A percentile compares a stretch with the other conserved stretches of the same genome.
Evolutionary conservation across 768 basidiomycete genomes (phyloP).

Genomic region (Megacollybia marginata): DNA sequence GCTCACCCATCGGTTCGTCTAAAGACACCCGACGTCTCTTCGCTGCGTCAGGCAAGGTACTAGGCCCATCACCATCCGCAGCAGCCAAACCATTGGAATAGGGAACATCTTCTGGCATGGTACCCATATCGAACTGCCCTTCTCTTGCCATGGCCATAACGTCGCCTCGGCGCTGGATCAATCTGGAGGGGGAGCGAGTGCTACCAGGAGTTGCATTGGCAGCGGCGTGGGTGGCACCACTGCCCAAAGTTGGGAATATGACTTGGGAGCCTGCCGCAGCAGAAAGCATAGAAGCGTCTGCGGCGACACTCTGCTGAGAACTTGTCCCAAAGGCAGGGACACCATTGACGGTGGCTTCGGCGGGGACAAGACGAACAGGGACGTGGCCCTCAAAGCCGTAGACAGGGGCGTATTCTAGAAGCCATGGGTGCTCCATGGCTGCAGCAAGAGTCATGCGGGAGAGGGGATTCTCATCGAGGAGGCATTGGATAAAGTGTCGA

Average conservation of each 20-base stretch:
- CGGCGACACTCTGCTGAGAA: constrained; percentile 11
- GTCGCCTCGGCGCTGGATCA: constrained; percentile 39
- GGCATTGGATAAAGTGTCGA: constrained; percentile 53
- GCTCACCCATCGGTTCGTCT: no score
- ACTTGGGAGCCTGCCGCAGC: constrained; percentile 15
- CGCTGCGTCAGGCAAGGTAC: no score
- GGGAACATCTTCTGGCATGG: no score
- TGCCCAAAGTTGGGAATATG: constrained; percentile 2
- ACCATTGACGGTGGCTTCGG: constrained; percentile 16
- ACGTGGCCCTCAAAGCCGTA: constrained; percentile 5
- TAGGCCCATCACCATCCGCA: no score
- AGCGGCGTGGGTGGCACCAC: not conserved
- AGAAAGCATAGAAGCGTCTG: constrained; percentile 8
- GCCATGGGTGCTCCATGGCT: constrained; percentile 76
- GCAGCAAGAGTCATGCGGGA: constrained; percentile 64
- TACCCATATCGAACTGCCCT: constrained; percentile 20
- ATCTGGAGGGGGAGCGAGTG: constrained; percentile 2
- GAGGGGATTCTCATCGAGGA: constrained; percentile 60
- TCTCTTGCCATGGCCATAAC: constrained; percentile 41
- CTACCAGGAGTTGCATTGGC: not conserved
- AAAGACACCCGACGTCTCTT: no score
- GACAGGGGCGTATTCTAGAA: constrained; percentile 21
- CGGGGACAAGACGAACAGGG: constrained; percentile 8
- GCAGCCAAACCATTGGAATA: no score
- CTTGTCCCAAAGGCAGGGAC: constrained; percentile 10